A percentile compares a stretch with the other conserved stretches of the same genome.
Evolutionary conservation across 2,329 filamentous ascomycete species (phyloP).

Genomic region (Colletotrichum filicis): DNA sequence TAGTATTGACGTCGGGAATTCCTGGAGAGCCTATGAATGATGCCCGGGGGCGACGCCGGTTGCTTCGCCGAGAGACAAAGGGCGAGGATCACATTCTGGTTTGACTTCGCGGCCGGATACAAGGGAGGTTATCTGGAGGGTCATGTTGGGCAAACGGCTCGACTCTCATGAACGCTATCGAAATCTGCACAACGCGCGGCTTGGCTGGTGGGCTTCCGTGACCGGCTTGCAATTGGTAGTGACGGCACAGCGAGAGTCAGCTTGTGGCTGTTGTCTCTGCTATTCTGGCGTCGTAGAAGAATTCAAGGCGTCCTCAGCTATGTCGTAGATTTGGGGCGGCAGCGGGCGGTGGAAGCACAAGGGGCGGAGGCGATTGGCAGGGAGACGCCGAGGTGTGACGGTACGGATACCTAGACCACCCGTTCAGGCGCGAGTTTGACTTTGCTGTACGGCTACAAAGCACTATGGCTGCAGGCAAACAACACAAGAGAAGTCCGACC

Average conservation of each 20-base stretch:
- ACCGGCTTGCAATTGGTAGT: not conserved
- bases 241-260: not conserved
- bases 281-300: not conserved
- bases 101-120: slow-evolving; percentile 3
- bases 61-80: not conserved
- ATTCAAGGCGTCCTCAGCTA: not conserved
- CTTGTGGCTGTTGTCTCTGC: not conserved
- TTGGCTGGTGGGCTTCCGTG: not conserved
- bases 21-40: not conserved
- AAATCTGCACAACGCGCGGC: slow-evolving; percentile 8
- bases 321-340: not conserved
- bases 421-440: not conserved
- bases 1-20: not conserved
- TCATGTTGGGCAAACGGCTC: not conserved
- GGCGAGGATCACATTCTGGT: not conserved
- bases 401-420: slow-evolving; percentile 9
- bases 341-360: not conserved
- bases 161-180: not conserved
- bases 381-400: slow-evolving; percentile 17
- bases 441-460: not conserved
- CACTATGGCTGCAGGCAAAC: not conserved
- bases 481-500: not conserved
- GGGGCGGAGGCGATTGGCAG: slow-evolving; percentile 15
- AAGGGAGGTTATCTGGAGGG: slow-evolving; percentile 9
- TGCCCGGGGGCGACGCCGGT: slow-evolving; percentile 2